These are phyloP conservation scores for Lomentospora prolificans DNA, from an alignment of 2,329 filamentous ascomycete species.

Conservation along the genomic window DNA sequence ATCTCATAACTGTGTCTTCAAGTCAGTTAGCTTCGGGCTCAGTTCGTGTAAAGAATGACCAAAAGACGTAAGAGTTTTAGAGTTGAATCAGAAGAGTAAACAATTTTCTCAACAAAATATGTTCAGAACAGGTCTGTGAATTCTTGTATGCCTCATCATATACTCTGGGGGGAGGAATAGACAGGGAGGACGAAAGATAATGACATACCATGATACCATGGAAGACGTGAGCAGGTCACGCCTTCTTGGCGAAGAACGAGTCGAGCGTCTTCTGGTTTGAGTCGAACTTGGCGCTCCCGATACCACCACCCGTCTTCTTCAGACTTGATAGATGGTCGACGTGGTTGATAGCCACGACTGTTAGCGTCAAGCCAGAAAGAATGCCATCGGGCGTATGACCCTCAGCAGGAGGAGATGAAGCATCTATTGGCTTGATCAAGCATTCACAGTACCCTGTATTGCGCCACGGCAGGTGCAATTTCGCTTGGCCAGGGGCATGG, in stretches of 20 bases:
- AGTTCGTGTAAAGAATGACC: slow-evolving; percentile 9
- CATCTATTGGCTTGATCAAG: not conserved
- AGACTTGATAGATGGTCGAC: slow-evolving; percentile 62
- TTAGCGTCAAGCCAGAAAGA: slow-evolving; percentile 16
- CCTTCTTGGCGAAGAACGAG: slow-evolving; percentile 59
- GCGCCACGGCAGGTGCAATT: slow-evolving; percentile 29
- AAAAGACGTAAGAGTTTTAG: slow-evolving; percentile 46
- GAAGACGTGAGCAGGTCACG: not conserved
- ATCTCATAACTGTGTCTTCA: not conserved
- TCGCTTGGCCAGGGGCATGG: slow-evolving; percentile 12
- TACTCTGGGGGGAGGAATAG: slow-evolving; percentile 15
- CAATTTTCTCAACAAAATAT: slow-evolving; percentile 60
- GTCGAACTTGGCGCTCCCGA: slow-evolving; percentile 71
- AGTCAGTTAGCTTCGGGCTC: slow-evolving; percentile 1
- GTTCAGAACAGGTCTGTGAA: slow-evolving; percentile 84
- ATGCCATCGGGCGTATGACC: too few relatives aligned
- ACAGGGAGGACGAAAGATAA: too few relatives aligned
- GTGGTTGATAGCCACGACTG: slow-evolving; percentile 55
- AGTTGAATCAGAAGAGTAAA: slow-evolving; percentile 56
- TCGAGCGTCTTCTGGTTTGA: slow-evolving; percentile 65
- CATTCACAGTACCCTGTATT: slow-evolving; percentile 41
- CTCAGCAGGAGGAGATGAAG: too few relatives aligned
- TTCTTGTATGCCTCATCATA: slow-evolving; percentile 58
- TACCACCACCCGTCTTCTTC: slow-evolving; percentile 71
- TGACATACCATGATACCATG: too few relatives aligned